These are phyloP conservation scores for Arabis alpina DNA, from an alignment of 345 rosid species.

Conservation along the genomic window DNA sequence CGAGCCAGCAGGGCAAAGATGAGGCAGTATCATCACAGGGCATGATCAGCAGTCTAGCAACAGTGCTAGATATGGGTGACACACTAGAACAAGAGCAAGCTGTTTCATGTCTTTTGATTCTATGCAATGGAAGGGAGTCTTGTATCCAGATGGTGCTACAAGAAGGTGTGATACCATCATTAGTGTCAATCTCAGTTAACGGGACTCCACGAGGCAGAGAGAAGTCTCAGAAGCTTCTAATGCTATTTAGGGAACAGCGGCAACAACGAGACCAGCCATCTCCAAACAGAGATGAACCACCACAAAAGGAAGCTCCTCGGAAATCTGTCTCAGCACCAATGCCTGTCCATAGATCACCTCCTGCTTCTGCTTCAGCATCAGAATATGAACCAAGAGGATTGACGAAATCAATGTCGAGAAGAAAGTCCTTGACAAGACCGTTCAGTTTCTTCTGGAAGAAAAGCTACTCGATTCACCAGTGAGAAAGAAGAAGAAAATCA, in stretches of 20 bases:
- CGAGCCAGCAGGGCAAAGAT: slow-evolving; percentile 65
- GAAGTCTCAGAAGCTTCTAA: slow-evolving; percentile 84
- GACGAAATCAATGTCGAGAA: slow-evolving; percentile 72
- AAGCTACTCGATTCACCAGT: slow-evolving; percentile 76
- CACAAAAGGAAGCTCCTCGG: slow-evolving; percentile 46
- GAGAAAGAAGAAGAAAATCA: slow-evolving; percentile 25
- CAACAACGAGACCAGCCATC: slow-evolving; percentile 80
- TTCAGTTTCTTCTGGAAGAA: slow-evolving; percentile 87
- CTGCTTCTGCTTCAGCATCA: slow-evolving; percentile 35
- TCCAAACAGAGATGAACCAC: slow-evolving; percentile 42
- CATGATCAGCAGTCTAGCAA: slow-evolving; percentile 68
- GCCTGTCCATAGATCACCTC: slow-evolving; percentile 33
- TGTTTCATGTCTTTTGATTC: slow-evolving; percentile 65
- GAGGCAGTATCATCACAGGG: slow-evolving; percentile 66
- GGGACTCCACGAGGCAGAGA: slow-evolving; percentile 88
- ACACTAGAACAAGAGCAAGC: slow-evolving; percentile 84
- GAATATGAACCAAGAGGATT: slow-evolving; percentile 58
- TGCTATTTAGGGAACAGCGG: slow-evolving; percentile 90
- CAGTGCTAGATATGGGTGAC: slow-evolving; percentile 72
- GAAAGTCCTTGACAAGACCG: slow-evolving; percentile 70
- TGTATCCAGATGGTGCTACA: slow-evolving; percentile 87
- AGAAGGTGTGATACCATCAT: slow-evolving; percentile 95
- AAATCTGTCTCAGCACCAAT: slow-evolving; percentile 39
- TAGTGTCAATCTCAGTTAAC: slow-evolving; percentile 90
- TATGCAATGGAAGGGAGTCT: slow-evolving; percentile 74